phyloP scores from a whole-genome alignment of 306 rosid species.

The cucumber (Cucumis sativus) region Cucumber_9930_V3 NC_026657.2:29613501-29614000 shows the following conservation, averaged over 20 bases:
- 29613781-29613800: constrained; percentile 92
- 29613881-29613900: background rate
- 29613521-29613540: background rate
- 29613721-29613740: constrained; percentile 36
- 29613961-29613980: constrained; percentile 96
- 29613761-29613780: constrained; percentile 95
- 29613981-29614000: constrained; percentile 99
- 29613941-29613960: constrained; percentile 50
- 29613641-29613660: constrained; percentile 98
- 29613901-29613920: background rate
- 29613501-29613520: background rate
- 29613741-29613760: constrained; percentile 92
- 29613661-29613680: constrained; percentile 14
- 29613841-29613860: constrained; percentile 81
- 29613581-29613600: constrained; percentile 97
- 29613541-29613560: constrained; percentile 16
- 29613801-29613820: constrained; percentile 94
- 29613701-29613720: background rate
- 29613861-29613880: constrained; percentile 48
- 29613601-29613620: constrained; percentile 94
- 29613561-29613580: constrained; percentile 84
- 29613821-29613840: constrained; percentile 93
- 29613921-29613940: background rate
- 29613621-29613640: constrained; percentile 66
- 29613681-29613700: background rate